phyloP scores from a whole-genome alignment of 306 rosid species.

The Oxytropis ochrocephala region DNA sequence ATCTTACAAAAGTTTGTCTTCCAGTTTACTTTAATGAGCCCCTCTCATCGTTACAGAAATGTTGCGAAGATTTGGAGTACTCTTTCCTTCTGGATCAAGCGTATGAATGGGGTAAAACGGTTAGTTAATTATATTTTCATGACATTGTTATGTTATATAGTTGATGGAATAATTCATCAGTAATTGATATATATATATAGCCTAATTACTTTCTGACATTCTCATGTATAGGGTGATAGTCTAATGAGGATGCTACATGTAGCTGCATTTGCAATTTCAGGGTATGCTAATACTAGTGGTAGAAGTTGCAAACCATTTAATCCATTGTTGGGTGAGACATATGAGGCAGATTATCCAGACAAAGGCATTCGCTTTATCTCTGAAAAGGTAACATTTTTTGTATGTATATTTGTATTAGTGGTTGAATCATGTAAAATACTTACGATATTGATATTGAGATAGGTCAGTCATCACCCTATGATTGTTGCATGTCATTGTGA shows the following conservation, averaged over 20 bases:
- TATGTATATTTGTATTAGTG: neutral
- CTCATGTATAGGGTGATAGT: slow-evolving; percentile 59
- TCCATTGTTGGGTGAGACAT: slow-evolving; percentile 92
- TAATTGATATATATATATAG: neutral
- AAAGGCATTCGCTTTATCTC: slow-evolving; percentile 82
- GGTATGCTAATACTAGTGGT: slow-evolving; percentile 79
- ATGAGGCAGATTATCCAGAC: slow-evolving; percentile 89
- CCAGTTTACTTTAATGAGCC: slow-evolving; percentile 96
- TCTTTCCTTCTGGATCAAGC: slow-evolving; percentile 82
- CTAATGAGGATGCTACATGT: slow-evolving; percentile 74
- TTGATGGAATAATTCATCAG: neutral
- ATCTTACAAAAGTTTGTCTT: slow-evolving; percentile 85
- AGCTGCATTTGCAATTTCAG: slow-evolving; percentile 96
- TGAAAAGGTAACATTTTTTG: slow-evolving; percentile 59
- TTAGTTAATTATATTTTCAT: slow-evolving; percentile 27
- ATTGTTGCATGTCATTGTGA: slow-evolving; percentile 89
- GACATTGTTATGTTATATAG: neutral
- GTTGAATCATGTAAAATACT: slow-evolving; percentile 3
- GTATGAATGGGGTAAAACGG: slow-evolving; percentile 77
- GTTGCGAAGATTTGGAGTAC: slow-evolving; percentile 88
- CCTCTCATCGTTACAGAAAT: slow-evolving; percentile 77
- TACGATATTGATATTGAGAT: slow-evolving; percentile 25
- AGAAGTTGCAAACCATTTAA: slow-evolving; percentile 94
- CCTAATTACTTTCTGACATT: slow-evolving; percentile 5
- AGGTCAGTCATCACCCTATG: slow-evolving; percentile 99